phyloP scores from a whole-genome alignment of 192 early-diverging fungal genomes.

The Diversispora epigaea region DNA sequence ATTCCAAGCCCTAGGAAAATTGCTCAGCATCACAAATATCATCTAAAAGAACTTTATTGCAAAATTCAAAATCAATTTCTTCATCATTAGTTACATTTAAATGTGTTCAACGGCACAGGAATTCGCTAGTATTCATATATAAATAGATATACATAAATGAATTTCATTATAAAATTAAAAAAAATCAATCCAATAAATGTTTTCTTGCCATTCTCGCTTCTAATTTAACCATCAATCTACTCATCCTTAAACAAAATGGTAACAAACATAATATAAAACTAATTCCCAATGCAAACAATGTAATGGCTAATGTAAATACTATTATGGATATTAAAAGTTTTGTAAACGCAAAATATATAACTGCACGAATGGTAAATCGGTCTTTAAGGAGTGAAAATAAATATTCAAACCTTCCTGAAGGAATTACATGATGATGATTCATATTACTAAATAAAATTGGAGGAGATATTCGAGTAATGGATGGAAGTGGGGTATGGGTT shows the following conservation, averaged over 20 bases:
- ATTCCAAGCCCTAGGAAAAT: no score
- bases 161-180: background rate
- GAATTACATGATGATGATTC: background rate
- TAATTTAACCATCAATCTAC: background rate
- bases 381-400: background rate
- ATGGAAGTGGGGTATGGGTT: background rate
- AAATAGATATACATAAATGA: no score
- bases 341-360: background rate
- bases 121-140: no score
- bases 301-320: background rate
- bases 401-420: background rate
- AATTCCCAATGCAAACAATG: background rate
- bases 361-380: background rate
- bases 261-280: background rate
- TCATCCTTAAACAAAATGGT: background rate
- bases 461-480: background rate
- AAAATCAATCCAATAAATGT: background rate
- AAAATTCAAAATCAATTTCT: no score
- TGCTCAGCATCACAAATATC: no score
- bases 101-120: no score
- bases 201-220: constrained; percentile 8
- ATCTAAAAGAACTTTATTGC: no score
- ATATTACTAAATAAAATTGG: background rate
- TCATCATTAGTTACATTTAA: no score
- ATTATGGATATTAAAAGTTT: constrained; percentile 4